Conservation (phyloP, 805 yeast species). For the Groenewaldozyma salmanticensis region DNA sequence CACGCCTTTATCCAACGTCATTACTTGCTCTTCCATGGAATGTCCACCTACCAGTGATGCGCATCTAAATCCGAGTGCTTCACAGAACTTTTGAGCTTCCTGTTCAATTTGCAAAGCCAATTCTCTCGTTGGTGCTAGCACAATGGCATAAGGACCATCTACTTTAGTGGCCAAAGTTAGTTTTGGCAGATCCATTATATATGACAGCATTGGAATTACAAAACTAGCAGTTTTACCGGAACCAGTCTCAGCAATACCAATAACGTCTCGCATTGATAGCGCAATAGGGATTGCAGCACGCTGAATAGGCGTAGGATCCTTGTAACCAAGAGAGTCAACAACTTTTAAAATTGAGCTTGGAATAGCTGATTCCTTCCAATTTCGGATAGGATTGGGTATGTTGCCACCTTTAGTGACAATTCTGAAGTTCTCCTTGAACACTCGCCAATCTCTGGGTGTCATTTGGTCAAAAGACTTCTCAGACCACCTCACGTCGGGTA, state of each 20-base stretch:
- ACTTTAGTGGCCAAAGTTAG: conserved; percentile 36
- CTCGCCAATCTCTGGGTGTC: conserved; percentile 85
- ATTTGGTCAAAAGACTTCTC: conserved; percentile 53
- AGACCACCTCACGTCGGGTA: conserved; percentile 48
- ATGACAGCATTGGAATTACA: conserved; percentile 58
- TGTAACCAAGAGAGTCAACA: conserved; percentile 32
- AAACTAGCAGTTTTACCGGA: conserved; percentile 90
- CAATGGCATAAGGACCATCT: conserved; percentile 65
- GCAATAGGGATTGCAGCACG: conserved; percentile 77
- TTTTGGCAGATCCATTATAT: conserved; percentile 39
- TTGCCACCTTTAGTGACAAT: conserved; percentile 45
- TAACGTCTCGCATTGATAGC: conserved; percentile 47
- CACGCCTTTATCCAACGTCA: conserved; percentile 49
- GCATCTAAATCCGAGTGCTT: conserved; percentile 28
- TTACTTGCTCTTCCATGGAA: conserved; percentile 61
- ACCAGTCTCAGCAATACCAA: conserved; percentile 95
- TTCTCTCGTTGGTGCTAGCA: conserved; percentile 90
- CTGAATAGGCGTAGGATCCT: conserved; percentile 83
- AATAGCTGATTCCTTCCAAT: conserved; percentile 59
- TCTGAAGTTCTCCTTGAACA: conserved; percentile 66
- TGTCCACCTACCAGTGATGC: conserved; percentile 86
- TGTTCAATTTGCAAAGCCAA: conserved; percentile 75
- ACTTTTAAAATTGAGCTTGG: conserved; percentile 33
- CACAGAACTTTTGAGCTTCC: conserved; percentile 49
- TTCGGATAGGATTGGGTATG: conserved; percentile 51